Evolutionary conservation across 305 asterid genomes (phyloP).

Genomic region (Solanum hybrid): DNA sequence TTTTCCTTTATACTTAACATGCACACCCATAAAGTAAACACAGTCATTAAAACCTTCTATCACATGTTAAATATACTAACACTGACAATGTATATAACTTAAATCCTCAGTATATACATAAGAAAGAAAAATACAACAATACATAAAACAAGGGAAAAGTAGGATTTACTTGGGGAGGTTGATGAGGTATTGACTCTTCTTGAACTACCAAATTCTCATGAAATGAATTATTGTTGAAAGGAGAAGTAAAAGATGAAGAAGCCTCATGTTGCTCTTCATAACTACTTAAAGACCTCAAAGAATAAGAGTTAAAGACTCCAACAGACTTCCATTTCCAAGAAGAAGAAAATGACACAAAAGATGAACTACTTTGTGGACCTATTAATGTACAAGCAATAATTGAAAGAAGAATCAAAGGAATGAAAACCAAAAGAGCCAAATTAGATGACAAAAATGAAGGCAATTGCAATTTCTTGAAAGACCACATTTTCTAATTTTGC

Average conservation of each 20-base stretch:
- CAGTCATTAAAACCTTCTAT: not conserved
- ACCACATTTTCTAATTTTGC: conserved; percentile 20
- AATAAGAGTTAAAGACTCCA: conserved; percentile 25
- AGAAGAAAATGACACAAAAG: conserved; percentile 12
- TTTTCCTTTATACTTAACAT: not conserved
- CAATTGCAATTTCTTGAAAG: conserved; percentile 23
- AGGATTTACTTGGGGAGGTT: not conserved
- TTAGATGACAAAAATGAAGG: conserved; percentile 28
- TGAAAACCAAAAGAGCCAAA: conserved; percentile 29
- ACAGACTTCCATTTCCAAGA: conserved; percentile 29
- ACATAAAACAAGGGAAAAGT: not conserved
- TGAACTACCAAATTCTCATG: not conserved
- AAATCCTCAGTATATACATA: not conserved
- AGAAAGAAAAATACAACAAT: not conserved
- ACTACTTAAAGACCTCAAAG: conserved; percentile 1
- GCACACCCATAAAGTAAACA: not conserved
- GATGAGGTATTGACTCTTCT: not conserved
- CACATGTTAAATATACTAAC: not conserved
- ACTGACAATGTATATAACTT: not conserved
- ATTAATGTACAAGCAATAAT: conserved; percentile 20
- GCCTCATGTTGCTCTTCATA: not conserved
- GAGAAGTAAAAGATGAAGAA: not conserved
- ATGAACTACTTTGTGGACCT: conserved; percentile 17
- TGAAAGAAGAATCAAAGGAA: conserved; percentile 41
- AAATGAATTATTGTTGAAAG: not conserved